A percentile compares a stretch with the other conserved stretches of the same genome.
These are phyloP conservation scores for Neonothopanus nambi DNA, from an alignment of 1,284 basidiomycete genomes.

Conservation along the genomic window DNA sequence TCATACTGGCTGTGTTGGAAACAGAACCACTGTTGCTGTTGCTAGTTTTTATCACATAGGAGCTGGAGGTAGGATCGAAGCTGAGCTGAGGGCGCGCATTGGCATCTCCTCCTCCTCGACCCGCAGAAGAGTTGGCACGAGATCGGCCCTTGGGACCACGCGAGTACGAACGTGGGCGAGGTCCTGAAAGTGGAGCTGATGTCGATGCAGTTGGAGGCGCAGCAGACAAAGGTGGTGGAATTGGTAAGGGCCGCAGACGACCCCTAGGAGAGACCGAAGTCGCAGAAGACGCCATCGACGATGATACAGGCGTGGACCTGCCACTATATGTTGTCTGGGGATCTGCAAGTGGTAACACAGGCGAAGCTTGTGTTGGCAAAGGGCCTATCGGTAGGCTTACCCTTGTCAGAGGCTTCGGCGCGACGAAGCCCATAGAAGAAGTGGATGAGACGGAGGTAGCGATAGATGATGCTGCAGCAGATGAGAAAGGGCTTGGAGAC, in stretches of 20 bases:
- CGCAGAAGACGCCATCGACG: not conserved
- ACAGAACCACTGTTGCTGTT: not conserved
- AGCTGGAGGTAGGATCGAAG: conserved; percentile 11
- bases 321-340: not conserved
- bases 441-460: not conserved
- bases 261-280: not conserved
- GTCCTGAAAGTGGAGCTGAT: not conserved
- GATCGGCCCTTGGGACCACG: not conserved
- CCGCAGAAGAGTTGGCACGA: conserved; percentile 1
- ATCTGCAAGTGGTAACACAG: not conserved
- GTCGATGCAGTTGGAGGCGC: not conserved
- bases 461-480: not conserved
- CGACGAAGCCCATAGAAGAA: conserved; percentile 1
- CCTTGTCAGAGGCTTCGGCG: conserved; percentile 4
- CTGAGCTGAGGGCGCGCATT: not conserved
- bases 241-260: conserved; percentile 3
- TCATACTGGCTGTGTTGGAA: not conserved
- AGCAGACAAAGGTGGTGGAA: not conserved
- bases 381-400: conserved; percentile 6
- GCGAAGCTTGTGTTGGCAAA: not conserved
- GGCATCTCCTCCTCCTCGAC: not conserved
- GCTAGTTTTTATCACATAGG: conserved; percentile 7
- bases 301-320: conserved; percentile 1
- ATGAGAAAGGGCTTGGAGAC: not conserved
- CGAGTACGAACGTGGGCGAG: conserved; percentile 1